These are phyloP conservation scores for Purpureocillium lavendulum DNA, from an alignment of 2,329 filamentous ascomycete species.

Conservation along the genomic window DNA sequence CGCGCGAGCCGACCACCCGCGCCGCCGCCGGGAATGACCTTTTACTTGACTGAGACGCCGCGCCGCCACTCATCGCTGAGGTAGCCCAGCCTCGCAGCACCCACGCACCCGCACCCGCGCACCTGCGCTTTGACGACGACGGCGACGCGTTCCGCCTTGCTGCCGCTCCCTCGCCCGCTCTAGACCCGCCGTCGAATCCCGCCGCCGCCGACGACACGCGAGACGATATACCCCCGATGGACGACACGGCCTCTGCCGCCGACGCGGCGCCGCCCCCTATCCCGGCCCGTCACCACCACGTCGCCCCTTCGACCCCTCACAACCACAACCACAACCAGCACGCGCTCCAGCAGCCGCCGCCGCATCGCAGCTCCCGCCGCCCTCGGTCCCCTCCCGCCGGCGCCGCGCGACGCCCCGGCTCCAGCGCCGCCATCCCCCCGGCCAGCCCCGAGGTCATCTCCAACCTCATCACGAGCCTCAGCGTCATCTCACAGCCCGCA, in stretches of 20 bases:
- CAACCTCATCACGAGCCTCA: slow-evolving; percentile 60
- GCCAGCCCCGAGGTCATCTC: slow-evolving; percentile 64
- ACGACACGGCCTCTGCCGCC: no score
- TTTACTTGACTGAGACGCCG: not conserved
- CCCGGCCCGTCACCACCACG: slow-evolving; percentile 13
- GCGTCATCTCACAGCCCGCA: slow-evolving; percentile 59
- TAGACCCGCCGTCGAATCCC: no score
- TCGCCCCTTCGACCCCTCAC: not conserved
- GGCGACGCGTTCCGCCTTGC: no score
- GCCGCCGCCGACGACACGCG: no score
- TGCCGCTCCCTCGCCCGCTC: no score
- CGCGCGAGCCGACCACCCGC: not conserved
- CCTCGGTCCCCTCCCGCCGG: slow-evolving; percentile 6
- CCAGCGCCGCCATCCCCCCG: slow-evolving; percentile 21
- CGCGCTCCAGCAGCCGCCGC: slow-evolving; percentile 3
- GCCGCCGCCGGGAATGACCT: not conserved
- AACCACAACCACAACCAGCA: not conserved
- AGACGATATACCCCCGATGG: no score
- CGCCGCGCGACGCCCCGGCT: slow-evolving; percentile 6
- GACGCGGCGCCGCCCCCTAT: slow-evolving; percentile 20
- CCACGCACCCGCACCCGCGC: no score
- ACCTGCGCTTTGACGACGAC: no score
- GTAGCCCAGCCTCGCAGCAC: not conserved
- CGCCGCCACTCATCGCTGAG: no score
- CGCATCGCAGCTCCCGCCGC: slow-evolving; percentile 8